These are phyloP conservation scores for Didymella pinodella DNA, from an alignment of 2,329 filamentous ascomycete species.

Conservation along the genomic window DNA sequence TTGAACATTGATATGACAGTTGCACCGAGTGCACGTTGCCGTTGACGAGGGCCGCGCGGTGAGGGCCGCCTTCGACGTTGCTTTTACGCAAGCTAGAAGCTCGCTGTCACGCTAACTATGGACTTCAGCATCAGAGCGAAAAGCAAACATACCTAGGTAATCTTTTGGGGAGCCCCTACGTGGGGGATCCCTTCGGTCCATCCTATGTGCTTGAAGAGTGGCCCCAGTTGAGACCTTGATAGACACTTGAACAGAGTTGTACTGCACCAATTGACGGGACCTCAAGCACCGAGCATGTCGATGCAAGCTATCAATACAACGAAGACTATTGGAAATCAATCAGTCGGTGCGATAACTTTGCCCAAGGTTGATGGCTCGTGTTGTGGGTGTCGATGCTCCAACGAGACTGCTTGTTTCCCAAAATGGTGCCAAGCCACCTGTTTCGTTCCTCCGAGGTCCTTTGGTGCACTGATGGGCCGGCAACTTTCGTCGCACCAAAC, in stretches of 20 bases:
- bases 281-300: too few relatives aligned
- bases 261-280: too few relatives aligned
- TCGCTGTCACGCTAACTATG: neutral
- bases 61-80: neutral
- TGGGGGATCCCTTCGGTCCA: neutral
- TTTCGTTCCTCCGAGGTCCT: neutral
- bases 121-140: neutral
- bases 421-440: conserved; percentile 1
- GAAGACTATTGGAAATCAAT: neutral
- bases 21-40: neutral
- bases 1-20: neutral
- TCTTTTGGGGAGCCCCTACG: neutral
- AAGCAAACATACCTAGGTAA: neutral
- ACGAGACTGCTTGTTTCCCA: neutral
- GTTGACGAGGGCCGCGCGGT: neutral
- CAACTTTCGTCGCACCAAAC: neutral
- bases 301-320: neutral
- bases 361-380: neutral
- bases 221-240: too few relatives aligned
- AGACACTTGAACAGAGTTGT: too few relatives aligned
- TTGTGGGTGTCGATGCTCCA: neutral
- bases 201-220: too few relatives aligned
- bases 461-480: neutral
- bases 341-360: neutral
- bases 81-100: neutral